Percentiles rank a stretch among this genome's conserved stretches.
These are phyloP conservation scores for Colletotrichum sp. DNA, from an alignment of 2,329 filamentous ascomycete genomes.

Conservation along the genomic window DNA sequence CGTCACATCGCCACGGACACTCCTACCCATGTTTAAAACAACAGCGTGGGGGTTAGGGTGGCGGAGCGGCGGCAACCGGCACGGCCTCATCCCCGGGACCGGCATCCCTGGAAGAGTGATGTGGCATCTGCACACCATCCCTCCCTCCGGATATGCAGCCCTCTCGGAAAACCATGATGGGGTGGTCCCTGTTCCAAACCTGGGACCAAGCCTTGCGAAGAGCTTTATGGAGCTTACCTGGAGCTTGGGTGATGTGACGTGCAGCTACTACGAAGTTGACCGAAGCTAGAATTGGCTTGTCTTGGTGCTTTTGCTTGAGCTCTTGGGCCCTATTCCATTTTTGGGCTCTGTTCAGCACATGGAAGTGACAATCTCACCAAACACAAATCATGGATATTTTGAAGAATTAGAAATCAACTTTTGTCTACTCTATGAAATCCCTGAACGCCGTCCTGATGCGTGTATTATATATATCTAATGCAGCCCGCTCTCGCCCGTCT, in stretches of 20 bases:
- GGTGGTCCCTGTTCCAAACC: neutral
- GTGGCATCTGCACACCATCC: neutral
- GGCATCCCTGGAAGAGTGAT: neutral
- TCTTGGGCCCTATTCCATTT: fast-evolving
- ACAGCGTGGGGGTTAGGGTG: neutral
- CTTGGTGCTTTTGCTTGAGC: neutral
- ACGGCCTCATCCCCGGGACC: neutral
- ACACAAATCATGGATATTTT: neutral
- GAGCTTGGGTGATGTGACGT: neutral
- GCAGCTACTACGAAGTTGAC: neutral
- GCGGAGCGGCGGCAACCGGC: neutral
- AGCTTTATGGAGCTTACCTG: neutral
- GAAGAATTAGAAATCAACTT: neutral
- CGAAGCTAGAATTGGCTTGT: neutral
- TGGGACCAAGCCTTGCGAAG: neutral
- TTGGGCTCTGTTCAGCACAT: fast-evolving
- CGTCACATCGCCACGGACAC: neutral
- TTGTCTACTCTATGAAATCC: constrained; percentile 13
- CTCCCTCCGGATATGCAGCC: neutral
- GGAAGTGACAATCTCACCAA: neutral
- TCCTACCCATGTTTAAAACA: neutral
- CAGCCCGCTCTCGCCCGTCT: constrained; percentile 49
- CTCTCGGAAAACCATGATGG: neutral
- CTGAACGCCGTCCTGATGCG: constrained; percentile 6
- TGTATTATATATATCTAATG: constrained; percentile 25